Evolutionary conservation across 805 yeast genomes (phyloP).

Genomic region (Cyberlindnera amylophila): DNA sequence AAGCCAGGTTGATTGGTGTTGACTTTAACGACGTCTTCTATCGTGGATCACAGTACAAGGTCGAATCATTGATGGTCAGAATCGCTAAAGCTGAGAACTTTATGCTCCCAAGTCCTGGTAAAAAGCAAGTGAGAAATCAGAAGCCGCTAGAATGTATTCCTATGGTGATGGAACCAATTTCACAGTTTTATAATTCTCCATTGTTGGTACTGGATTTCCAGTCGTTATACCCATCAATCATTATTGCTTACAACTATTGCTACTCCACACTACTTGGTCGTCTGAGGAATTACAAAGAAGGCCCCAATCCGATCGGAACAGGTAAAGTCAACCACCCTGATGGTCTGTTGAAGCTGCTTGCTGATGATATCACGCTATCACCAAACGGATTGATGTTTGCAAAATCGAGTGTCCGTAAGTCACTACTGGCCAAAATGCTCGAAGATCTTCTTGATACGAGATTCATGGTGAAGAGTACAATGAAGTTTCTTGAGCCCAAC

Average conservation of each 20-base stretch:
- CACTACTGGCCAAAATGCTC: constrained; percentile 79
- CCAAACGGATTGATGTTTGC: constrained; percentile 88
- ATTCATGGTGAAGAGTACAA: constrained; percentile 71
- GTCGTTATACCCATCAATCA: constrained; percentile 87
- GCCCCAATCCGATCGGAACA: constrained; percentile 46
- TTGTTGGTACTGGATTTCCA: constrained; percentile 89
- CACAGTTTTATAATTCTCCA: constrained; percentile 84
- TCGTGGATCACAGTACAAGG: constrained; percentile 92
- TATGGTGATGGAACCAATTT: constrained; percentile 86
- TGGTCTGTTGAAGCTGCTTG: constrained; percentile 52
- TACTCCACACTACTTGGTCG: constrained; percentile 70
- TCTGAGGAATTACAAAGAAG: constrained; percentile 45
- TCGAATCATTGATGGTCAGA: constrained; percentile 77
- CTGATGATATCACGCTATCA: constrained; percentile 58
- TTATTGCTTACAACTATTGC: constrained; percentile 89
- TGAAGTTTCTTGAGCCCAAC: constrained; percentile 51
- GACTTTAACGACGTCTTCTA: constrained; percentile 85
- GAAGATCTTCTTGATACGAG: constrained; percentile 79
- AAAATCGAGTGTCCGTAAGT: constrained; percentile 59
- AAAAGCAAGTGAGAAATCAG: constrained; percentile 76
- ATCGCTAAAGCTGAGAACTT: constrained; percentile 74
- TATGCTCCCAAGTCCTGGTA: constrained; percentile 73
- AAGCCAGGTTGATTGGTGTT: constrained; percentile 81
- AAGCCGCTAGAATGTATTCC: constrained; percentile 86
- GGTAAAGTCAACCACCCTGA: constrained; percentile 45